phyloP scores from a whole-genome alignment of 345 rosid genomes.

The Citrus unshiu region DNA sequence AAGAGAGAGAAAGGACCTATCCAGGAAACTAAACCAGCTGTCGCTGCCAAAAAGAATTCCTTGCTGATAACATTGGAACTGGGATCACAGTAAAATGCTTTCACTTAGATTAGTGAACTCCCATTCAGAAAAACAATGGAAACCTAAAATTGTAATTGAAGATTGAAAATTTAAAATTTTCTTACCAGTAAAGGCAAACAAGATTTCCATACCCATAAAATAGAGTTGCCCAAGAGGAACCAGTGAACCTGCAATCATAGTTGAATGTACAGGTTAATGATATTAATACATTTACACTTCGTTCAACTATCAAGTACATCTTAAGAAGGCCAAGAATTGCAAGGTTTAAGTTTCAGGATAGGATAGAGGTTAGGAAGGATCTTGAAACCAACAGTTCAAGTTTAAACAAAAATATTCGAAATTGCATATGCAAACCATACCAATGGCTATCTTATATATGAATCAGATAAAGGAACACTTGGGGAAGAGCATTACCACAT shows the following conservation, averaged over 20 bases:
- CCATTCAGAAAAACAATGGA: background rate
- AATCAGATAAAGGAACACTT: background rate
- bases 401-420: background rate
- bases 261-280: constrained; percentile 1
- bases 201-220: constrained; percentile 88
- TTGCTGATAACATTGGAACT: constrained; percentile 60
- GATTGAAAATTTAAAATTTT: background rate
- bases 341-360: background rate
- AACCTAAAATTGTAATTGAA: background rate
- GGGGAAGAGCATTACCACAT: constrained; percentile 67
- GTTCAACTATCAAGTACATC: background rate
- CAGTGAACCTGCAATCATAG: constrained; percentile 63
- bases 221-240: constrained; percentile 77
- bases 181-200: constrained; percentile 73
- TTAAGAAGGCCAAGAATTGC: background rate
- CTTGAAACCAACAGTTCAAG: background rate
- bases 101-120: background rate
- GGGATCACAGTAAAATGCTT: constrained; percentile 10
- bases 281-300: background rate
- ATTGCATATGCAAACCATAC: no score
- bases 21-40: constrained; percentile 70
- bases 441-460: background rate
- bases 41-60: constrained; percentile 69
- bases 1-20: constrained; percentile 44
- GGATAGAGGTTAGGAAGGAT: background rate